Base-by-base conservation (phyloP, 2,329 filamentous ascomycete species). In the Epichloe bromicola region DNA sequence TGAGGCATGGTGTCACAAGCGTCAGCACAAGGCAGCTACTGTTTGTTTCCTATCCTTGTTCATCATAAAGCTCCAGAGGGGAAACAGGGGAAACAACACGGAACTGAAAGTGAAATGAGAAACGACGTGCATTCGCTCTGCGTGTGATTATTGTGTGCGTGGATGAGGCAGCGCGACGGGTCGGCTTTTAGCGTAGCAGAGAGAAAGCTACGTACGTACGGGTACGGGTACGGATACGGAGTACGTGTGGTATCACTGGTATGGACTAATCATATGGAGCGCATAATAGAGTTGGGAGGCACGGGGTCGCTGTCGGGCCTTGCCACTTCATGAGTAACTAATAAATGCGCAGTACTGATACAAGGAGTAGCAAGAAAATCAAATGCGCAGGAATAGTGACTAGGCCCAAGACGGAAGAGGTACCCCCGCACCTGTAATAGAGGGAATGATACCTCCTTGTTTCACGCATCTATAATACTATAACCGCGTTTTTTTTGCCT, bases 241-340 rank as follows among this genome's bases (percentile, higher is more conserved):
- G 15, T 5, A 8, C 37, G 37, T 39, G 37, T 41, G 15, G 17
- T 26, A 26, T 26, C 6, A 23, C 23, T 23, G 23, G 23, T 23
- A 23, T 23, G 23, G 23, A 23, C 23, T 23, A 23, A 23, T 23
- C 23, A 23, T 36, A 14, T 8, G 15, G 14, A 20, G 17, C 34
- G 12, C 42, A 37, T 26, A 45, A 46, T 45, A 50, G 36, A 50
- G 48, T 50, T 50, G 36, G 33, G 14, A 36, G 26, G 42, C 26
- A n/a, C 15, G 46, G 26, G 42, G 15, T 15, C 12, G 42, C 19
- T 33, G 42, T 33, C 42, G 26, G 26, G 26, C 8, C 26, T 30
- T 30, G 26, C 8, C 26, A 30, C 8, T 30, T 30, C 26, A 30
- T 30, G 26, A 30, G 26, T 2, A 26, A 10, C 2, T 5, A 20